Conservation (phyloP, 2,329 filamentous ascomycete species). For the Fonsecaea erecta region DNA sequence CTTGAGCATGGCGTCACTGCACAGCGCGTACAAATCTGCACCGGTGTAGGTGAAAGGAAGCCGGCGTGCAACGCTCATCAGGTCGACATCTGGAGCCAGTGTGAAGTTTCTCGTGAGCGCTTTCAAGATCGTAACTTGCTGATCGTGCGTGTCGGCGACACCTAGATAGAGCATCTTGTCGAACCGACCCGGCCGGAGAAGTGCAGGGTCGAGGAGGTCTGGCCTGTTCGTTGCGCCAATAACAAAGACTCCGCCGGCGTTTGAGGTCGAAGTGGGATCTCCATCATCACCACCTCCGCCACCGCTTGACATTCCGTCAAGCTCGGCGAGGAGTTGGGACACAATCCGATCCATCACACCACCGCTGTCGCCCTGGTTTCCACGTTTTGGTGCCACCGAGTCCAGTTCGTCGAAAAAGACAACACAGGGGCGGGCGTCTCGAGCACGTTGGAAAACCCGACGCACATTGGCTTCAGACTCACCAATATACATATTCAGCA, state of each 20-base stretch:
- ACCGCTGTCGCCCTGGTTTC: slow-evolving; percentile 95
- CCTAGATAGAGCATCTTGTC: slow-evolving; percentile 99
- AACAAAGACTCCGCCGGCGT: slow-evolving; percentile 84
- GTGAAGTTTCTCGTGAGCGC: slow-evolving; percentile 94
- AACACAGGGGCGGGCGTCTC: slow-evolving; percentile 83
- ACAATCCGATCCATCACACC: slow-evolving; percentile 99
- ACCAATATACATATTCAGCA: slow-evolving; percentile 96
- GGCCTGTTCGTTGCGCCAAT: slow-evolving; percentile 96
- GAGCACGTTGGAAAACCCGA: slow-evolving; percentile 82
- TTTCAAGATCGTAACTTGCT: slow-evolving; percentile 92
- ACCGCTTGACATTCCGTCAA: slow-evolving; percentile 96
- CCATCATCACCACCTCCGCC: slow-evolving; percentile 59
- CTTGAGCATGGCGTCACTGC: slow-evolving; percentile 98
- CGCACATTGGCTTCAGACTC: slow-evolving; percentile 92
- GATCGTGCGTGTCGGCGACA: slow-evolving; percentile 94
- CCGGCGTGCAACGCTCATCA: slow-evolving; percentile 71
- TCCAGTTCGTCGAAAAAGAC: slow-evolving; percentile 95
- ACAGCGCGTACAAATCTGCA: slow-evolving; percentile 95
- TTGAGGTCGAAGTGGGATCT: slow-evolving; percentile 46
- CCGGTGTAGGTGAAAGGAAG: slow-evolving; percentile 97
- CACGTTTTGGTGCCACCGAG: slow-evolving; percentile 91
- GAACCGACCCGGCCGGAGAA: slow-evolving; percentile 87
- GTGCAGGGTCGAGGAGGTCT: slow-evolving; percentile 86
- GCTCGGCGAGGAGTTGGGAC: slow-evolving; percentile 87
- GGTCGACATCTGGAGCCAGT: slow-evolving; percentile 76